phyloP scores from a whole-genome alignment of 1,284 basidiomycete genomes.

The Microbotryomycetes sp. region DNA sequence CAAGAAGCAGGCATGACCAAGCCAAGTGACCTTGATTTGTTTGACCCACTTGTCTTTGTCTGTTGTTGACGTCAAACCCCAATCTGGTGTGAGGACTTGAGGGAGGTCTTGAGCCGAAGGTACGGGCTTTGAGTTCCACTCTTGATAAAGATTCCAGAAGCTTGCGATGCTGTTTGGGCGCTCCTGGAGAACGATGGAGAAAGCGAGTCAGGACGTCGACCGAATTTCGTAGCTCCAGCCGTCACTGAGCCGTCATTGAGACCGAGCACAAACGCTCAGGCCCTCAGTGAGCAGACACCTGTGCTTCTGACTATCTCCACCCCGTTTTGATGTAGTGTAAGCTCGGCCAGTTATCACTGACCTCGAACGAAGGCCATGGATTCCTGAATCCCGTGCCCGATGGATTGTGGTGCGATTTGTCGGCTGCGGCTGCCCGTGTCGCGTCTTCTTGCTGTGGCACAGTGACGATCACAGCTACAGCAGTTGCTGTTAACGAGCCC shows the following conservation, averaged over 20 bases:
- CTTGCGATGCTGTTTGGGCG: neutral
- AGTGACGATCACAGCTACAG: neutral
- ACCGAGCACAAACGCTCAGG: conserved; percentile 11
- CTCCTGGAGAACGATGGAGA: neutral
- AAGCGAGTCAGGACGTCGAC: neutral
- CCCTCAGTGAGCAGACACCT: neutral
- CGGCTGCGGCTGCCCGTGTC: neutral
- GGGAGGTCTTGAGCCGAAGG: conserved; percentile 29
- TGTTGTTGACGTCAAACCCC: conserved; percentile 12
- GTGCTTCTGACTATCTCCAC: neutral
- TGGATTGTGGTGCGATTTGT: conserved; percentile 19
- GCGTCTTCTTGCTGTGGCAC: neutral
- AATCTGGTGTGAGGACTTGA: conserved; percentile 21
- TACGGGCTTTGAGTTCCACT: conserved; percentile 2
- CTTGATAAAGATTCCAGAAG: neutral
- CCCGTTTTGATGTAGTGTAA: neutral
- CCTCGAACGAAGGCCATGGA: conserved; percentile 24
- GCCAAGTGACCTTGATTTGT: conserved; percentile 60
- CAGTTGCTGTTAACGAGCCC: neutral
- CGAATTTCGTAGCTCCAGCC: neutral
- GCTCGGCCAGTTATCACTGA: conserved; percentile 1
- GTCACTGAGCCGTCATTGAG: neutral
- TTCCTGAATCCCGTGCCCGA: conserved; percentile 27
- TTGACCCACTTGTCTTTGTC: conserved; percentile 24
- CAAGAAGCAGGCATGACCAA: conserved; percentile 61